Evolutionary conservation across 2,329 filamentous ascomycete species (phyloP), one percentile per base, ranked within the genome.

Genomic region (Sporothrix protearum): DNA sequence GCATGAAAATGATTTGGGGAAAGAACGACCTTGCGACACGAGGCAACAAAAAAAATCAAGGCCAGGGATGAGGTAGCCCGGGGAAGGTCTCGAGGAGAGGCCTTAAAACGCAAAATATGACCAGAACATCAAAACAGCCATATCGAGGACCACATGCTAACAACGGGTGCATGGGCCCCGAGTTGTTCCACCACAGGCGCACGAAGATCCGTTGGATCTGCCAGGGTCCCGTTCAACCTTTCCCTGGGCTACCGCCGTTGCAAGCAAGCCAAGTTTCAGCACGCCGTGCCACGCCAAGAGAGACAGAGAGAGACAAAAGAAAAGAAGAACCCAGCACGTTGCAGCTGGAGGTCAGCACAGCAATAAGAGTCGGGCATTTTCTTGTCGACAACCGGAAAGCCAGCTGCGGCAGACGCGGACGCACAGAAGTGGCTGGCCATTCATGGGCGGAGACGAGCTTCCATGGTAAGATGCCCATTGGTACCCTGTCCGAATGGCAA

Each of bases 131-230:
- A 22, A 51, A 25, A 67, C 25, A 69, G n/a, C 42, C 22, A 39
- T 39, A 30, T 57, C 45, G 36, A 57, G 25, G 49, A 57, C 68
- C 55, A 63, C 49, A 66, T 36, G 47, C 57, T 59, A 71, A 51
- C 49, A 66, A 19, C 47, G 55, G 53, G 39, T 25, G 25, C n/a
- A 39, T 45, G 25, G 55, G 55, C 55, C 36, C n/a, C 22, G 33
- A 66, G 61, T 71, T 71, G 70, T 71, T 71, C 63, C 70, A 71
- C 70, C 63, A 68, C 70, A 71, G 33, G 68, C 51, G 61, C 69
- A 49, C 25, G 19, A 67, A 42, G 49, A 47, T 42, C 59, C 59
- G 69, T 36, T 71, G 69, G 69, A 63, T 66, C 47, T 42, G 61
- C 69, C 49, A 22, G 69, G 69, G 69, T 57, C 59, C 49, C 28